Conservation (phyloP, 2,329 filamentous ascomycete species). For the Fusarium sororula region DNA sequence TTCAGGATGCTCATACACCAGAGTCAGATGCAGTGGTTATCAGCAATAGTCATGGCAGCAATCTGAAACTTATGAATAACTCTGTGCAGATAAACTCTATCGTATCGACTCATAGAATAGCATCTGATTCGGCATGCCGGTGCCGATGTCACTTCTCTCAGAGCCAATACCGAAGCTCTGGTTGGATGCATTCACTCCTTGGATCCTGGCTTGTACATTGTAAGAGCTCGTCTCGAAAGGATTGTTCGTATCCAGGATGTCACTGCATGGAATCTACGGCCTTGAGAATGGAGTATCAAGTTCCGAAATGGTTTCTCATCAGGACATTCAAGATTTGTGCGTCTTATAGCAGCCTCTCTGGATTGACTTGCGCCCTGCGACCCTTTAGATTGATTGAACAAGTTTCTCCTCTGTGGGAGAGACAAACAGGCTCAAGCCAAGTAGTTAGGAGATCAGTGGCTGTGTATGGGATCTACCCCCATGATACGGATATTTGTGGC, state of each 20-base stretch:
- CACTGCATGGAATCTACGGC: not conserved
- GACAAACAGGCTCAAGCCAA: rapidly evolving
- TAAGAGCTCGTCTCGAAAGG: not conserved
- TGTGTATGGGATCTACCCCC: not conserved
- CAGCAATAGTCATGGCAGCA: rapidly evolving
- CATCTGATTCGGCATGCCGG: not conserved
- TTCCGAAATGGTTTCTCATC: constrained; percentile 19
- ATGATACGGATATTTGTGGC: not conserved
- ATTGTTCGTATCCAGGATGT: not conserved
- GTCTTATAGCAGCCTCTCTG: not conserved
- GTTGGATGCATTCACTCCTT: constrained; percentile 8
- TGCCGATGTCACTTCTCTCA: constrained; percentile 15
- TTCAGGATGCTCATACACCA: too few species aligned
- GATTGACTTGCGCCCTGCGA: constrained; percentile 4
- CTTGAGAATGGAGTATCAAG: constrained; percentile 7
- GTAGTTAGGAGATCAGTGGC: not conserved
- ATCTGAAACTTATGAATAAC: rapidly evolving
- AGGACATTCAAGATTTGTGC: not conserved
- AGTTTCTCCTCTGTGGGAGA: rapidly evolving
- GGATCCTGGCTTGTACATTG: constrained; percentile 18
- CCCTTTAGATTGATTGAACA: not conserved
- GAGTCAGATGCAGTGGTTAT: too few species aligned
- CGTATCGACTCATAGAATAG: rapidly evolving
- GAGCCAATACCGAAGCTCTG: not conserved
- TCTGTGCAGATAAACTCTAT: not conserved